Conservation (phyloP, 345 rosid genomes). For the Trapa bicornis region DNA sequence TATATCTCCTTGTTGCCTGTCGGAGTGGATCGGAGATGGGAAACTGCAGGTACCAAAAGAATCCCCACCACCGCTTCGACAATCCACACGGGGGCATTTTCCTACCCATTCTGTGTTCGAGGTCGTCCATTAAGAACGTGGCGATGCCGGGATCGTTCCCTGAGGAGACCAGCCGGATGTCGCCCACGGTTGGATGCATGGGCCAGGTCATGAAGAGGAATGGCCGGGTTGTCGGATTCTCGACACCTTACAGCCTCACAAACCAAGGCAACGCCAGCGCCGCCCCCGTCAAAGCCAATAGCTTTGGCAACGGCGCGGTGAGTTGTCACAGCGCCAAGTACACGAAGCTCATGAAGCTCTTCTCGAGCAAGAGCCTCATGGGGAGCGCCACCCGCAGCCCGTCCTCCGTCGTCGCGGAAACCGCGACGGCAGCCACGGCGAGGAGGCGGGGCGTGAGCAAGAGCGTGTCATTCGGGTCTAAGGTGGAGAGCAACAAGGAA, state of each 20-base stretch:
- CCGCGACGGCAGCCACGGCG: not conserved
- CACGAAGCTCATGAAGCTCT: conserved; percentile 52
- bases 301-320: not conserved
- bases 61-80: not conserved
- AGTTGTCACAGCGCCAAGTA: conserved; percentile 15
- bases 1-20: too few species aligned
- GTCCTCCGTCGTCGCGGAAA: not conserved
- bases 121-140: conserved; percentile 48
- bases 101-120: conserved; percentile 71
- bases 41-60: not conserved
- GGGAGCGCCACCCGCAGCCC: conserved; percentile 9
- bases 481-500: conserved; percentile 7
- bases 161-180: conserved; percentile 47
- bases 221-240: conserved; percentile 45
- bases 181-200: conserved; percentile 88
- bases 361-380: conserved; percentile 34
- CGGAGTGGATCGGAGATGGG: not conserved
- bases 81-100: conserved; percentile 20
- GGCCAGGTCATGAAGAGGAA: conserved; percentile 76
- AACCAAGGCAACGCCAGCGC: conserved; percentile 7
- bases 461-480: conserved; percentile 7
- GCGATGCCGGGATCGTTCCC: conserved; percentile 14
- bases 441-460: conserved; percentile 17
- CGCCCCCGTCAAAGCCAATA: conserved; percentile 1
- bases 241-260: conserved; percentile 20